Percentiles rank a stretch among this genome's conserved stretches.
phyloP scores from a whole-genome alignment of 345 rosid species.

The Camelina laxa region DNA sequence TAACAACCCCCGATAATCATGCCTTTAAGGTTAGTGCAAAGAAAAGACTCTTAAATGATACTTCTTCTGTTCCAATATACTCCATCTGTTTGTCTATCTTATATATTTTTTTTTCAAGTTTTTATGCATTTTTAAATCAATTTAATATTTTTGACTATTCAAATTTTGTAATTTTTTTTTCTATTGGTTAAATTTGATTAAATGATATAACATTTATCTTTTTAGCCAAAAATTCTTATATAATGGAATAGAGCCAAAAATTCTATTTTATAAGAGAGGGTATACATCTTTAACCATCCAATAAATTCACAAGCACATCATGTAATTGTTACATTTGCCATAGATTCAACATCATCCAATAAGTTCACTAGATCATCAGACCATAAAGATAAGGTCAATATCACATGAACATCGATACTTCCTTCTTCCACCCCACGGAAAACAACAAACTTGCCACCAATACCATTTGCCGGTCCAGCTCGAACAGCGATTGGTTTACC shows the following conservation, averaged over 20 bases:
- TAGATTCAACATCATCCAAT: neutral
- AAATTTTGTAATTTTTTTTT: too few relatives aligned
- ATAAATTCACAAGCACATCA: neutral
- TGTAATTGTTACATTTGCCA: constrained; percentile 1
- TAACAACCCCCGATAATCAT: too few relatives aligned
- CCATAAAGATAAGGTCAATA: neutral
- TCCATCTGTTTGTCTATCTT: too few relatives aligned
- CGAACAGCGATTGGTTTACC: constrained; percentile 25
- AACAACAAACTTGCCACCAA: constrained; percentile 10
- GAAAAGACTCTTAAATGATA: neutral
- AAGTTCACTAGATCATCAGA: constrained; percentile 6
- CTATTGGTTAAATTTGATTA: too few relatives aligned
- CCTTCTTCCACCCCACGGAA: constrained; percentile 31
- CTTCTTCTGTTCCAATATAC: too few relatives aligned
- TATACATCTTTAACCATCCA: neutral
- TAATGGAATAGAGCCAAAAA: too few relatives aligned
- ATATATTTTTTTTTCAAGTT: too few relatives aligned
- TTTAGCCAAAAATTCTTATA: too few relatives aligned
- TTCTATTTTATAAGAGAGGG: too few relatives aligned
- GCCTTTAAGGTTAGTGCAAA: neutral
- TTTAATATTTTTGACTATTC: too few relatives aligned
- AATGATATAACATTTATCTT: too few relatives aligned
- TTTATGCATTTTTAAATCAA: too few relatives aligned
- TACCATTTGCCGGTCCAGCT: constrained; percentile 20
- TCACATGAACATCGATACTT: constrained; percentile 31